Evolutionary conservation across 2,329 filamentous ascomycete species (phyloP).

Genomic region (Fonsecaea pugnacius): DNA sequence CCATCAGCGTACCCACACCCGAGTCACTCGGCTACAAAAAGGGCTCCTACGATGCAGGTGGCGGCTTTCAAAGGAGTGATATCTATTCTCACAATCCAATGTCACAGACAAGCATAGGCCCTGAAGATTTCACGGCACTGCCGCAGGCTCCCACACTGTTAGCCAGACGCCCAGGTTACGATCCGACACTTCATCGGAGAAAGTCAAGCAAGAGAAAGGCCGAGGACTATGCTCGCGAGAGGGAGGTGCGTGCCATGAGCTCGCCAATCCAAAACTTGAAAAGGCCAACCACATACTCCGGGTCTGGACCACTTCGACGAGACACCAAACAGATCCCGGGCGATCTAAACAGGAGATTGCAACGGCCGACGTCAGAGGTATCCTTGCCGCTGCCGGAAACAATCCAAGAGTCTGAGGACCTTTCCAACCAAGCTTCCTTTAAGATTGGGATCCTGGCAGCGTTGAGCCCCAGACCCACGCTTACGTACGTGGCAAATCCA

Average conservation of each 20-base stretch:
- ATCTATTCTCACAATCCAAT: conserved; percentile 41
- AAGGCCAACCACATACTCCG: conserved; percentile 64
- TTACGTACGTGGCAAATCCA: conserved; percentile 72
- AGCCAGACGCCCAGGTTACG: conserved; percentile 64
- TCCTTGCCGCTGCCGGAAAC: conserved; percentile 76
- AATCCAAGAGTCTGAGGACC: conserved; percentile 70
- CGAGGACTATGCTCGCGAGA: conserved; percentile 77
- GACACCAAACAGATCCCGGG: conserved; percentile 68
- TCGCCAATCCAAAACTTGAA: conserved; percentile 65
- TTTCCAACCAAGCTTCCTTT: conserved; percentile 76
- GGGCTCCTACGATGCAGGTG: conserved; percentile 11
- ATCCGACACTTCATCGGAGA: conserved; percentile 63
- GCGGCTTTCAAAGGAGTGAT: conserved; percentile 13
- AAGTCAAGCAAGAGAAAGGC: conserved; percentile 78
- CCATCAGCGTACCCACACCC: conserved; percentile 15
- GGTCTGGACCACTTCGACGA: conserved; percentile 62
- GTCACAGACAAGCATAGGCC: conserved; percentile 45
- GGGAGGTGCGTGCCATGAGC: conserved; percentile 85
- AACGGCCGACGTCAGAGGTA: conserved; percentile 70
- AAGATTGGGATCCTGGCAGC: conserved; percentile 78
- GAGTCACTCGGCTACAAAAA: conserved; percentile 21
- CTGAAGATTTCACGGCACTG: conserved; percentile 49
- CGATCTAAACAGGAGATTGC: conserved; percentile 60
- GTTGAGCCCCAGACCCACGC: conserved; percentile 82
- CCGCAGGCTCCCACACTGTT: conserved; percentile 55